These are phyloP conservation scores for Mortierella antarctica DNA, from an alignment of 192 early-diverging fungal species.

Conservation along the genomic window DNA sequence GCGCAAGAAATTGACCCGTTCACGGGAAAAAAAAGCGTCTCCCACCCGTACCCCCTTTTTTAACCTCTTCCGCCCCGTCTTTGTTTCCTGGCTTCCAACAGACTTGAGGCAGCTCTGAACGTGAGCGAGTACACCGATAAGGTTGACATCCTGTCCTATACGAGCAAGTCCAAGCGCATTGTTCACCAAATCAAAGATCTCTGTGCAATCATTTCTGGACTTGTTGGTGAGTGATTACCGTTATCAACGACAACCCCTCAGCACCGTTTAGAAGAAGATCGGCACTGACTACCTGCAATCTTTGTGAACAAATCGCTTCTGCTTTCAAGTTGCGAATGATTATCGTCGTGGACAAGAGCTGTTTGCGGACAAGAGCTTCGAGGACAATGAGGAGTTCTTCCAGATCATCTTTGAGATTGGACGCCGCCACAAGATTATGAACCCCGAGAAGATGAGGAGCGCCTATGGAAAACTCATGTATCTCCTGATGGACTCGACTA, in stretches of 20 bases:
- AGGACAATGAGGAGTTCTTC: constrained; percentile 84
- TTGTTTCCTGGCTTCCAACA: constrained; percentile 14
- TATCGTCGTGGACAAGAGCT: constrained; percentile 85
- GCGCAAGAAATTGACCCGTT: not conserved
- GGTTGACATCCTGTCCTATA: constrained; percentile 75
- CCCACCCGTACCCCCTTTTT: not conserved
- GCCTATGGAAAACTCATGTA: constrained; percentile 98
- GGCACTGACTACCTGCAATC: not conserved
- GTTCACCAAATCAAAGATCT: constrained; percentile 96
- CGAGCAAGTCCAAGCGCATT: constrained; percentile 87
- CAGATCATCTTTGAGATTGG: constrained; percentile 77
- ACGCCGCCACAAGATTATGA: constrained; percentile 90
- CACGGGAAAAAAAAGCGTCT: too few species aligned
- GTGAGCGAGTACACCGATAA: constrained; percentile 73
- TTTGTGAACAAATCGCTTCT: too few species aligned
- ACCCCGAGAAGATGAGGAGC: constrained; percentile 96
- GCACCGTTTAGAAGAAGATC: not conserved
- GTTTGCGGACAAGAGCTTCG: constrained; percentile 72
- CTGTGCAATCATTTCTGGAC: constrained; percentile 93
- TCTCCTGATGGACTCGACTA: constrained; percentile 81
- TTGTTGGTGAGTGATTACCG: constrained; percentile 66
- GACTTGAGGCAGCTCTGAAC: constrained; percentile 91
- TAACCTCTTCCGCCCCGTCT: not conserved
- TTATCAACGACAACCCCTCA: not conserved
- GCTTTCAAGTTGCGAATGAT: constrained; percentile 68